Evolutionary conservation across 2,329 filamentous ascomycete species (phyloP).

Genomic region (Knufia fluminis): DNA sequence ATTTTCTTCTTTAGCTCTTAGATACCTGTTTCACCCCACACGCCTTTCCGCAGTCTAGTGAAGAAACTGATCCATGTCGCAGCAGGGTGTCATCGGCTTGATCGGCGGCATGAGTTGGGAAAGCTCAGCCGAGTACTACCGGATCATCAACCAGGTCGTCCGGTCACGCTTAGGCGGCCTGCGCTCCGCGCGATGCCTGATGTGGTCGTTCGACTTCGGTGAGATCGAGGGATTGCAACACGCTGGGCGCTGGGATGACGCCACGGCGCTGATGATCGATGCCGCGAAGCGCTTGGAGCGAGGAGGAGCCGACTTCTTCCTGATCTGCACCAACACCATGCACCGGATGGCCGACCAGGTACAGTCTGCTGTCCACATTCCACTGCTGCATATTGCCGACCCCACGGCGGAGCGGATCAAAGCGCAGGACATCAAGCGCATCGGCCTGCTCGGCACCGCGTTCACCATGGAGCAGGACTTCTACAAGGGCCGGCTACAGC

Average conservation of each 20-base stretch:
- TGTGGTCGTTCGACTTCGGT: conserved; percentile 12
- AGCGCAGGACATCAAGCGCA: conserved; percentile 2
- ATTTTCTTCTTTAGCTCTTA: too few species aligned
- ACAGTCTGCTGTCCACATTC: conserved; percentile 4
- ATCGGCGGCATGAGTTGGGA: conserved; percentile 13
- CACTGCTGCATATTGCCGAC: conserved; percentile 15
- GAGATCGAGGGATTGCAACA: conserved; percentile 6
- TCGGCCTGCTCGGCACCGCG: conserved; percentile 12
- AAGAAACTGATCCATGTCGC: too few species aligned
- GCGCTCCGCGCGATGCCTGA: conserved; percentile 11
- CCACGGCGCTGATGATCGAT: conserved; percentile 6
- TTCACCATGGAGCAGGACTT: conserved; percentile 17
- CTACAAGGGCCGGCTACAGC: conserved; percentile 6
- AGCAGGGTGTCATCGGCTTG: conserved; percentile 9
- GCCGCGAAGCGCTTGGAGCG: conserved; percentile 7
- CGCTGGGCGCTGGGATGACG: conserved; percentile 8
- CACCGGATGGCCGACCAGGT: conserved; percentile 13
- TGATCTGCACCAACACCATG: conserved; percentile 12
- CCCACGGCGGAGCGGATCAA: conserved; percentile 9
- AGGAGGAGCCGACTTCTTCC: conserved; percentile 8
- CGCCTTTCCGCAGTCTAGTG: too few species aligned
- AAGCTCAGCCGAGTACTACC: conserved; percentile 12
- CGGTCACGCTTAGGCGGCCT: conserved; percentile 13
- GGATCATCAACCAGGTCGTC: conserved; percentile 10
- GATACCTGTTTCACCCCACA: too few species aligned